Conservation (phyloP, 2,329 filamentous ascomycete species). For the Didymella exigua region DNA sequence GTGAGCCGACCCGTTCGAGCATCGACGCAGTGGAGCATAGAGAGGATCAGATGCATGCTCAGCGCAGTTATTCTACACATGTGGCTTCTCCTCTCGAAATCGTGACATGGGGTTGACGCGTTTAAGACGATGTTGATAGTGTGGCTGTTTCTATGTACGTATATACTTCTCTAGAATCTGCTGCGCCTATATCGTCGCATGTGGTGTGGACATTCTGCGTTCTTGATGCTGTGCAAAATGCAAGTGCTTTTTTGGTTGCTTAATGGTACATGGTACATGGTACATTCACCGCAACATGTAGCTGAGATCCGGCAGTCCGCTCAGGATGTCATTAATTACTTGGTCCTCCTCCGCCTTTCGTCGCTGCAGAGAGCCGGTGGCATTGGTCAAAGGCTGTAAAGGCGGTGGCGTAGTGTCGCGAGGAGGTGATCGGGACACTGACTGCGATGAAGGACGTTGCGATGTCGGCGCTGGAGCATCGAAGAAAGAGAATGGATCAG, state of each 20-base stretch:
- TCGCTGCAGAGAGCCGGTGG: constrained; percentile 32
- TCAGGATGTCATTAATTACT: constrained; percentile 32
- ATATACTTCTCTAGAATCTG: not conserved
- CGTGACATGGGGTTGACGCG: not conserved
- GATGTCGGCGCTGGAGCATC: constrained; percentile 21
- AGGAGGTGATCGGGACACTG: constrained; percentile 29
- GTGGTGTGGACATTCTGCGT: not conserved
- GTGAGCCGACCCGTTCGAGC: not conserved
- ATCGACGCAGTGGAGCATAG: not conserved
- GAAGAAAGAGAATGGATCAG: constrained; percentile 37
- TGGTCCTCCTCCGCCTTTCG: constrained; percentile 40
- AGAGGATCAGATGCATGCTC: not conserved
- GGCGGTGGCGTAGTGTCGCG: constrained; percentile 22
- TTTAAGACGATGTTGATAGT: not conserved
- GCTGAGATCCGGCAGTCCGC: constrained; percentile 37
- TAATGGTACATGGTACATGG: too few relatives aligned
- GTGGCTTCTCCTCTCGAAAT: not conserved
- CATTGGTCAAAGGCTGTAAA: constrained; percentile 31
- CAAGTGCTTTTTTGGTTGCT: not conserved
- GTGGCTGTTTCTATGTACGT: not conserved
- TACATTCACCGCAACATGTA: constrained; percentile 37
- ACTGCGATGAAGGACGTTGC: constrained; percentile 18
- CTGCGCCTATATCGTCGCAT: too few relatives aligned
- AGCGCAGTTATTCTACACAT: not conserved
- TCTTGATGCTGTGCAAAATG: not conserved